Conservation (phyloP, 2,329 filamentous ascomycete species). For the Thielaviopsis euricoi region DNA sequence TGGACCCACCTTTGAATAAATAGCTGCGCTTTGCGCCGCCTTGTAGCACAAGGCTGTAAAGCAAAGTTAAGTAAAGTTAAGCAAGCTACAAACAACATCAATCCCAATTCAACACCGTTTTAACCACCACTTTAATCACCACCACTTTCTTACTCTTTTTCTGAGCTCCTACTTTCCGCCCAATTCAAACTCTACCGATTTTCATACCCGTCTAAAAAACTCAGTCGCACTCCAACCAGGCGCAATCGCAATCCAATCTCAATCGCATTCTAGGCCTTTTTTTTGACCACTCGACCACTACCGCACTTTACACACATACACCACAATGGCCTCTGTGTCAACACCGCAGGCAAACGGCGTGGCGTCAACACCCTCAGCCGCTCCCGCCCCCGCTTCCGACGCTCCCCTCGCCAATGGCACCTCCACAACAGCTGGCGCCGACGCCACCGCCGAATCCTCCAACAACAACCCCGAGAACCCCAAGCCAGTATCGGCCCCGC, state of each 20-base stretch:
- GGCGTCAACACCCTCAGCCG: slow-evolving; percentile 23
- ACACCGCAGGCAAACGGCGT: slow-evolving; percentile 36
- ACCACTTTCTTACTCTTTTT: no score
- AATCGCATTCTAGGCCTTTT: neutral
- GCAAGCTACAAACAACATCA: neutral
- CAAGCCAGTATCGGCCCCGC: slow-evolving; percentile 28
- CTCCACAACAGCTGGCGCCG: slow-evolving; percentile 8
- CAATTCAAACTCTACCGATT: no score
- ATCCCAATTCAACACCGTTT: no score
- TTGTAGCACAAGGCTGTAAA: neutral
- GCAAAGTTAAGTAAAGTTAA: no score
- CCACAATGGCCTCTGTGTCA: slow-evolving; percentile 7
- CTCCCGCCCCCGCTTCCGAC: slow-evolving; percentile 16
- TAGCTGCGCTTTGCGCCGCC: no score
- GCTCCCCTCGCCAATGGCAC: slow-evolving; percentile 14
- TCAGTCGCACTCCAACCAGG: no score
- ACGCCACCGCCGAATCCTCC: slow-evolving; percentile 9
- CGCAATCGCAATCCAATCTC: neutral
- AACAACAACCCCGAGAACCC: slow-evolving; percentile 12
- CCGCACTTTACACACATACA: neutral
- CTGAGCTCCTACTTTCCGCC: no score
- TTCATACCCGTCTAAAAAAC: no score
- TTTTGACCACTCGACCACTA: neutral
- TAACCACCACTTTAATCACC: no score
- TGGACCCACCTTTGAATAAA: neutral